Evolutionary conservation across 139 green algal species (phyloP).

Genomic region (Tetraselmis chui): DNA sequence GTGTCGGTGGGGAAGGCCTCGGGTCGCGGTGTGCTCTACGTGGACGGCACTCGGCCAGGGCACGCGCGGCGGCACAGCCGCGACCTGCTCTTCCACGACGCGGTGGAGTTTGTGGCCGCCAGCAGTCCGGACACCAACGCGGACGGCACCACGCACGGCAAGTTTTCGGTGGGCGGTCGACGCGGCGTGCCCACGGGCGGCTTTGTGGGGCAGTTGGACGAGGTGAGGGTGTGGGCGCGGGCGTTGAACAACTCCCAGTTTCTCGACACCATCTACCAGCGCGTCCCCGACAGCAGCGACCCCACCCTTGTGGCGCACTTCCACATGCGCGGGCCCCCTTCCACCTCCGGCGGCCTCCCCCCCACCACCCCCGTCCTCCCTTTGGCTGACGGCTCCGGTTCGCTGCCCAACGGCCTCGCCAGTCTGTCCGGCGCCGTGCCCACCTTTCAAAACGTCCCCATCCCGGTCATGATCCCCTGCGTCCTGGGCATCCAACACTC

Average conservation of each 20-base stretch:
- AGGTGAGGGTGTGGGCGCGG: constrained; percentile 20
- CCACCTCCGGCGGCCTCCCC: neutral
- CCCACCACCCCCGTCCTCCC: neutral
- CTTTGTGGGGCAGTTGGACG: constrained; percentile 16
- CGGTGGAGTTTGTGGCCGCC: constrained; percentile 10
- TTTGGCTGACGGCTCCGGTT: neutral
- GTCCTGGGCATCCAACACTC: constrained; percentile 22
- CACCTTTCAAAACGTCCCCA: neutral
- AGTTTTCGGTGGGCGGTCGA: constrained; percentile 11
- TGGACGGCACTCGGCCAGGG: constrained; percentile 11
- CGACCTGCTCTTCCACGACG: constrained; percentile 15
- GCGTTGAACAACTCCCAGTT: constrained; percentile 6
- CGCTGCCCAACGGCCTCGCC: neutral
- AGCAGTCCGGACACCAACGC: constrained; percentile 20
- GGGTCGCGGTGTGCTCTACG: constrained; percentile 14
- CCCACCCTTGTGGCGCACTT: constrained; percentile 8
- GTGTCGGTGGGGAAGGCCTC: constrained; percentile 10
- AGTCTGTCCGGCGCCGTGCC: neutral
- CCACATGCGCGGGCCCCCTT: neutral
- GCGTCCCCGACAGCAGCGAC: constrained; percentile 1
- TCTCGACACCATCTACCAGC: constrained; percentile 9
- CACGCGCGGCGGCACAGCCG: constrained; percentile 5
- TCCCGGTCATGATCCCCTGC: constrained; percentile 20
- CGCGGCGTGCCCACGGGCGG: neutral
- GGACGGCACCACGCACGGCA: constrained; percentile 12